Base-by-base conservation (phyloP, 805 yeast species). In the Zygoascus biomembranicola region DNA sequence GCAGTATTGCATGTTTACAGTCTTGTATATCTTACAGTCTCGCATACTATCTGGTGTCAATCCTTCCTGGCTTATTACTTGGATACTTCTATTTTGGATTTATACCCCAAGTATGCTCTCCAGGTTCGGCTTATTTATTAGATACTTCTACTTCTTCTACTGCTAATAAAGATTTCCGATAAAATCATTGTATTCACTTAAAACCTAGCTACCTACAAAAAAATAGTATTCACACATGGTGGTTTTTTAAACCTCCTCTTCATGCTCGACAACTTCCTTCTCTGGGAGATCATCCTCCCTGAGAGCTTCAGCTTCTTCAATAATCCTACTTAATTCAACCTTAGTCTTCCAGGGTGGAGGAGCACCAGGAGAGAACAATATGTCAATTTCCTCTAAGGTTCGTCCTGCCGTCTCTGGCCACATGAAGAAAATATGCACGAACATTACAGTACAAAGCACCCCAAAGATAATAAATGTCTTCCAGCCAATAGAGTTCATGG, bases 311-410 rank as follows among this genome's bases (percentile, higher is more conserved):
- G 32, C 45, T 41, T 46, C 51, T 14, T 41, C 19, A 20, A 47
- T 35, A 31, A 50, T 32, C 13, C 51, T 26, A 19, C 48, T 26
- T 14, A 46, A 32, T 11, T 51, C 56, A 18, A 53, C 56, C 23
- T 37, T 43, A 37, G 92, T 90, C 65, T 90, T 92, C 90, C 92
- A 87, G 28, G 90, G 77, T 3, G 86, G 74, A 19, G 51, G 57
- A 8, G 92, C 52, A n/a, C 52, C 55, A 44, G 55, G 52, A 37
- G 26, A 18, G 26, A 47, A 55, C 46, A 55, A 13, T 20, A 37
- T 47, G 16, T 47, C 52, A 44, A 57, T 57, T 46, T 57, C 56
- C 46, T 57, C 59, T 43, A 55, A 16, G 41, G 52, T 52, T 16
- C 45, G 32, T 19, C 56, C 56, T 5, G 37, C 47, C 2, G 59